These are phyloP conservation scores for Ammopiptanthus mongolicus DNA, from an alignment of 306 rosid species.

Conservation along the genomic window DNA sequence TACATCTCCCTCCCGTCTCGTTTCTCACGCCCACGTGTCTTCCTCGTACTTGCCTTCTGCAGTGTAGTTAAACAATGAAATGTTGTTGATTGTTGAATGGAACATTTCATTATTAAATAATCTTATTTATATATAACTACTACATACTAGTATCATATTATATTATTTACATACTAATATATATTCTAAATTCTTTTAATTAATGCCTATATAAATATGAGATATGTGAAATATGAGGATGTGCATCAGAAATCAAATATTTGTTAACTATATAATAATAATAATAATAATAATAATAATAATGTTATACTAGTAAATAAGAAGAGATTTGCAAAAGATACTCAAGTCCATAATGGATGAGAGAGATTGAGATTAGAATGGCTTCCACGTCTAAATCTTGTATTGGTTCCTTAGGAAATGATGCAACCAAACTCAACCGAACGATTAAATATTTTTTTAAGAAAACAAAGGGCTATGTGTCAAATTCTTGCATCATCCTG, in stretches of 20 bases:
- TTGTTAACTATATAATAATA: no score
- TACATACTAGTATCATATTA: no score
- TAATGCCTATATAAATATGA: no score
- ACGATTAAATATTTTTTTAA: not conserved
- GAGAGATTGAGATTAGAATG: constrained; percentile 23
- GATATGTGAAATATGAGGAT: no score
- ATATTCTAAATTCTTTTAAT: no score
- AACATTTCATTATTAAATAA: no score
- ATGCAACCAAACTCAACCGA: constrained; percentile 24
- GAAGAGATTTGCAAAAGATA: constrained; percentile 15
- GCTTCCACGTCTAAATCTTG: constrained; percentile 37
- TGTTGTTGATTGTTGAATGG: no score
- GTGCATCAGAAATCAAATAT: no score
- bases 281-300: no score
- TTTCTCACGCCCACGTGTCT: constrained; percentile 29
- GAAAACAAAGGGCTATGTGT: constrained; percentile 13
- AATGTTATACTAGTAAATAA: not conserved
- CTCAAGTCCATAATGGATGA: constrained; percentile 29
- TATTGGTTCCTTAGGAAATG: constrained; percentile 14
- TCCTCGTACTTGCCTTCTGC: constrained; percentile 34
- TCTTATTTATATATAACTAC: no score
- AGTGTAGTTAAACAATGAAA: no score
- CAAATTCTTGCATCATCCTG: constrained; percentile 7
- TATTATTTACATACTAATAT: no score
- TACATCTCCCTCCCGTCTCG: constrained; percentile 24